A percentile compares a stretch with the other conserved stretches of the same genome.
phyloP scores from a whole-genome alignment of 192 early-diverging fungal species.

The Spinellus fusiger region DNA sequence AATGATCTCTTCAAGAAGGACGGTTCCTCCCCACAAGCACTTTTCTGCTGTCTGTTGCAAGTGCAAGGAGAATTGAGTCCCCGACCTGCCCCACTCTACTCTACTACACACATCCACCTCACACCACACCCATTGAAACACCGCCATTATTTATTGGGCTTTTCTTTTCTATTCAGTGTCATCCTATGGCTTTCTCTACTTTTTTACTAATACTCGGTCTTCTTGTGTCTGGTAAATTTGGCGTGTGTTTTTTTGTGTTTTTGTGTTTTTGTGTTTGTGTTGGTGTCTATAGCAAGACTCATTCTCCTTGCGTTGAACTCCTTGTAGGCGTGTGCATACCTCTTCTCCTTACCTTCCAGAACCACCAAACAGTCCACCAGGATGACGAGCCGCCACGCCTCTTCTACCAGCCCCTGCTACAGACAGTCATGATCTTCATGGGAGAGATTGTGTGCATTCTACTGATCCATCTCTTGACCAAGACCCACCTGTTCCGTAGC shows the following conservation, averaged over 20 bases:
- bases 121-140: no score
- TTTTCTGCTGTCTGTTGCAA: no score
- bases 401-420: conserved; percentile 23
- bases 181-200: background rate
- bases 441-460: conserved; percentile 25
- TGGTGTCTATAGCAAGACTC: background rate
- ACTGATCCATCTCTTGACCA: conserved; percentile 15
- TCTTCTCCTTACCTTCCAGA: conserved; percentile 21
- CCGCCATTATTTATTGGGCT: background rate
- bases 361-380: conserved; percentile 3
- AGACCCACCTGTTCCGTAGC: conserved; percentile 13
- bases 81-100: no score
- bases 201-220: conserved; percentile 10
- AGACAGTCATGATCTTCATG: conserved; percentile 26
- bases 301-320: background rate
- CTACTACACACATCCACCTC: no score
- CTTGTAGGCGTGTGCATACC: conserved; percentile 24
- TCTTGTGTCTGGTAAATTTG: conserved; percentile 7
- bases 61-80: no score
- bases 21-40: no score
- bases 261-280: no score
- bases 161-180: background rate
- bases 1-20: no score
- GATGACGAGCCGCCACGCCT: background rate
- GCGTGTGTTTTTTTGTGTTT: background rate